A percentile compares a stretch with the other conserved stretches of the same genome.
Evolutionary conservation across 108 stramenopile genomes (phyloP).

Genomic region (Nitzschia sp.): DNA sequence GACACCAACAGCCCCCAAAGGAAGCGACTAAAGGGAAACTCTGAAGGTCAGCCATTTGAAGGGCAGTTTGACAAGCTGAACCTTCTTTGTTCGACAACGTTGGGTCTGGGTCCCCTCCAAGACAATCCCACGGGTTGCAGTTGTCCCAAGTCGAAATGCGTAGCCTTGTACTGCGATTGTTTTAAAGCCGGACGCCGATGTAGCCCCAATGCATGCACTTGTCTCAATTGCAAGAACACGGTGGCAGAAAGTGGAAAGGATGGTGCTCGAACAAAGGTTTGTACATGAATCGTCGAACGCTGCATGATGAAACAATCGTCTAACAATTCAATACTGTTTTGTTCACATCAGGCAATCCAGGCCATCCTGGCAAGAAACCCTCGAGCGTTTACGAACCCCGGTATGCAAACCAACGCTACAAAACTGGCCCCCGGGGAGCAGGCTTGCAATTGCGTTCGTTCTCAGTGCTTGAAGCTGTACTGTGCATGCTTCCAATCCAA

Average conservation of each 20-base stretch:
- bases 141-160: constrained; percentile 81
- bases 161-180: constrained; percentile 93
- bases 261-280: constrained; percentile 48
- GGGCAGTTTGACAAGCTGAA: constrained; percentile 38
- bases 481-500: constrained; percentile 89
- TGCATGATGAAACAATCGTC: background rate
- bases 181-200: constrained; percentile 82
- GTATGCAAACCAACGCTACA: constrained; percentile 3
- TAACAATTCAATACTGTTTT: no score
- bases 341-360: constrained; percentile 58
- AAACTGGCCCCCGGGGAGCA: constrained; percentile 48
- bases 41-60: no score
- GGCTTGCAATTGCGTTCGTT: constrained; percentile 84
- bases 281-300: background rate
- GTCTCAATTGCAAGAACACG: constrained; percentile 61
- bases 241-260: constrained; percentile 40
- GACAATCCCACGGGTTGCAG: constrained; percentile 70
- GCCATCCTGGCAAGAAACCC: constrained; percentile 57
- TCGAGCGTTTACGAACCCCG: constrained; percentile 53
- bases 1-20: no score
- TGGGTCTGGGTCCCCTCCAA: constrained; percentile 51
- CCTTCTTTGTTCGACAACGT: constrained; percentile 44
- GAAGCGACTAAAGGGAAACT: no score
- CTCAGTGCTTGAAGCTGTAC: constrained; percentile 86
- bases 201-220: constrained; percentile 40